Conservation (phyloP, 2,329 filamentous ascomycete species). For the Chrysoporthe deuterocubensis region DNA sequence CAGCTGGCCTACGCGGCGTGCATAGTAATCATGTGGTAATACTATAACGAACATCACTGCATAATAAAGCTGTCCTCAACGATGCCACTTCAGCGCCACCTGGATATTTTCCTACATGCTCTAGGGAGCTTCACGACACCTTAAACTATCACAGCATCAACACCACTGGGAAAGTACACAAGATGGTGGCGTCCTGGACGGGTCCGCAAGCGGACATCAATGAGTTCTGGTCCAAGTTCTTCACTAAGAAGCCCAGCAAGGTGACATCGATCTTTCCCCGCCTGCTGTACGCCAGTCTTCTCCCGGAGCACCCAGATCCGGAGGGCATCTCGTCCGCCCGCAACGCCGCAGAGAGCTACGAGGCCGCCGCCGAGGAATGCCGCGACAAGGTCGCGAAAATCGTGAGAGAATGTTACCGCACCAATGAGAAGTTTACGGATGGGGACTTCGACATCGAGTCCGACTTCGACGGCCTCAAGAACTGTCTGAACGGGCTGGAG, state of each 20-base stretch:
- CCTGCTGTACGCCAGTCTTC: constrained; percentile 42
- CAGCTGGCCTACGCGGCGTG: too few relatives aligned
- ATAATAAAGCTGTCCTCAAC: background rate
- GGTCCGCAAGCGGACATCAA: constrained; percentile 45
- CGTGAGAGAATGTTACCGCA: constrained; percentile 47
- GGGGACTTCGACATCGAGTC: constrained; percentile 49
- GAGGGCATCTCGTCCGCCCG: constrained; percentile 37
- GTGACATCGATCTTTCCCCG: constrained; percentile 51
- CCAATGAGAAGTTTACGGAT: constrained; percentile 51
- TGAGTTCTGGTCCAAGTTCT: constrained; percentile 49
- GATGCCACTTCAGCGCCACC: too few relatives aligned
- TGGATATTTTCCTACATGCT: background rate
- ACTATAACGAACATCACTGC: too few relatives aligned
- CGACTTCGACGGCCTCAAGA: constrained; percentile 37
- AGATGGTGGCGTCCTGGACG: background rate
- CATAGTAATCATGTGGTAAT: background rate
- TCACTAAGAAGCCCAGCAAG: constrained; percentile 46
- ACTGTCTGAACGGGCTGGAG: constrained; percentile 43
- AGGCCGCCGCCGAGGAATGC: constrained; percentile 46
- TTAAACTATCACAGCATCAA: too few relatives aligned
- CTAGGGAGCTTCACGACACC: too few relatives aligned
- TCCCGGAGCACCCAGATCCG: constrained; percentile 34
- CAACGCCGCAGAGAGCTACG: constrained; percentile 48
- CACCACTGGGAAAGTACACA: background rate
- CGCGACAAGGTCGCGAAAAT: constrained; percentile 45